Base-by-base conservation (phyloP, 164 flowering plant species). In the Aristolochia fimbriata region DNA sequence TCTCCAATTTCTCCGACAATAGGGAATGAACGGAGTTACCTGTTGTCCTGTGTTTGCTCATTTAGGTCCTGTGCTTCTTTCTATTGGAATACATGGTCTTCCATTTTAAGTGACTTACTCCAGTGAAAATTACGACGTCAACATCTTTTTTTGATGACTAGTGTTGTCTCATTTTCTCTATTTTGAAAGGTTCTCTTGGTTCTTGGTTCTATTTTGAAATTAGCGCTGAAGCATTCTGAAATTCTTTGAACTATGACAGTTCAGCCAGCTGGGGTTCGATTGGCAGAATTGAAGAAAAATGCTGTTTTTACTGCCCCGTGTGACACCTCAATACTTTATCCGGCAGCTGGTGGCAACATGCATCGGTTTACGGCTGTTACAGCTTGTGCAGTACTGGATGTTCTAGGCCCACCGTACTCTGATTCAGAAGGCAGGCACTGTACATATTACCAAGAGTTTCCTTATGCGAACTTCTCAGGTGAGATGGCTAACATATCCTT, bases 391-490 rank as follows among this genome's bases (percentile, higher is more conserved):
- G 77, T 92, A 31, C 83, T 92, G 63, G 98, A 92, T 74, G 98
- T 92, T 55, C 58, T 92, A 30, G 96, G 95, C 59, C 98, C 98
- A 46, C 96, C 98, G 46, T 92, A 92, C 61, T 79, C 89, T 0
- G 73, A 73, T 52, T 75, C 77, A 15, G 91, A 88, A 46, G 98
- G 87, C 17, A 80, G 96, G 10, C 86, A 87, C 25, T 79, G 96
- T 64, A 70, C 84, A 0, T 86, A 83, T 65, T 92, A 83, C 73
- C 70, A 47, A 45, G 91, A 87, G 15, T 47, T 54, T 50, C 83
- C 84, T 1, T 76, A 30, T 57, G 15, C 76, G 6, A 20, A 63
- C 20, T 64, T 50, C 60, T 63, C 77, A 69, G 78, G 96, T 85
- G 65, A 77, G 25, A 21, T 80, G 52, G 10, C 15, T 52, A 22